Percentiles rank a stretch among this genome's conserved stretches.
Evolutionary conservation across 2,329 filamentous ascomycete genomes (phyloP).

Genomic region (Canariomyces notabilis): DNA sequence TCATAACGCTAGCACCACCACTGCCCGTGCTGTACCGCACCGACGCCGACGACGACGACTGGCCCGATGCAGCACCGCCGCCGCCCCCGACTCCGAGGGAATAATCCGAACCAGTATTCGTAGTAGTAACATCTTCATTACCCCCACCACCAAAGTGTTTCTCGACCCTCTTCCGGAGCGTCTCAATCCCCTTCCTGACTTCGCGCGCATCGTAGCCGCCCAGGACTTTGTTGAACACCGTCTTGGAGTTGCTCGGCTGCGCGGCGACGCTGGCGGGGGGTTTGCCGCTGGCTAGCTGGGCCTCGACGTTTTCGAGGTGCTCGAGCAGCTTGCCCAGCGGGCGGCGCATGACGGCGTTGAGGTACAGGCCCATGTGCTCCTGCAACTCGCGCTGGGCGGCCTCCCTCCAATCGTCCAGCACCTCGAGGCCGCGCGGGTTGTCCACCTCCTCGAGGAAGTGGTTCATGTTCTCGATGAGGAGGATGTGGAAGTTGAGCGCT

Average conservation of each 20-base stretch:
- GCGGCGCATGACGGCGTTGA: constrained; percentile 80
- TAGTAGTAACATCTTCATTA: too few relatives aligned
- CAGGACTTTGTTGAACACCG: constrained; percentile 80
- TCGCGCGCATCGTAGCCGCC: constrained; percentile 77
- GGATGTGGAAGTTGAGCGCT: constrained; percentile 92
- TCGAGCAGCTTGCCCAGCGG: constrained; percentile 88
- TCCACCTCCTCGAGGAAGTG: constrained; percentile 93
- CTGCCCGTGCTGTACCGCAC: not conserved
- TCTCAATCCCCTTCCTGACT: constrained; percentile 82
- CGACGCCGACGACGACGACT: constrained; percentile 2
- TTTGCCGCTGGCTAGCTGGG: constrained; percentile 57
- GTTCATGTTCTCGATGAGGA: constrained; percentile 98
- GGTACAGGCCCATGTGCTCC: constrained; percentile 84
- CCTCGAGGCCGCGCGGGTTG: constrained; percentile 63
- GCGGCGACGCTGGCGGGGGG: constrained; percentile 61
- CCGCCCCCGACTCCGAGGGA: not conserved
- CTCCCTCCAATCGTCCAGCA: constrained; percentile 77
- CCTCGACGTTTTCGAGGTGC: constrained; percentile 84
- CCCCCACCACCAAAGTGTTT: constrained; percentile 85
- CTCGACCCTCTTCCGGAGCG: constrained; percentile 84
- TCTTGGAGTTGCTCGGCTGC: constrained; percentile 77
- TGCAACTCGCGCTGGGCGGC: constrained; percentile 72
- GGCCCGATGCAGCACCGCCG: too few relatives aligned
- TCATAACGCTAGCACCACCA: constrained; percentile 3
- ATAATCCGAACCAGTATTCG: too few relatives aligned